Evolutionary conservation across 805 yeast species (phyloP).

Genomic region (Candida andamanensis): DNA sequence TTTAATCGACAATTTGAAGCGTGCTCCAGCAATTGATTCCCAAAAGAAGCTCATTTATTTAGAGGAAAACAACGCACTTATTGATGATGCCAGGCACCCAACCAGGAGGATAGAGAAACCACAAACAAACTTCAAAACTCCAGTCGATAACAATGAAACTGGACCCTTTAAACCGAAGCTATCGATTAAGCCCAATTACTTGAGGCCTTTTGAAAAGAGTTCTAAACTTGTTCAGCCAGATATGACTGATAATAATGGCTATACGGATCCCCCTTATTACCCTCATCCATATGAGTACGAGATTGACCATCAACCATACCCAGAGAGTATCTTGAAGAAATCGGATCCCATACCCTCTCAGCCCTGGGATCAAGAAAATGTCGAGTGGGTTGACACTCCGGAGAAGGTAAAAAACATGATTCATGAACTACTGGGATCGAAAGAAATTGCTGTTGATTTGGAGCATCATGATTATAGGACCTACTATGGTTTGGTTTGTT

Average conservation of each 20-base stretch:
- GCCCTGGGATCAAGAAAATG: constrained; percentile 61
- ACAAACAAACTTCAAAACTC: constrained; percentile 51
- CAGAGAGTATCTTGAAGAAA: constrained; percentile 42
- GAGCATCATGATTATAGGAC: constrained; percentile 94
- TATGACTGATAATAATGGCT: constrained; percentile 19
- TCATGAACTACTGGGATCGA: constrained; percentile 40
- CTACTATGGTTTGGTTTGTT: constrained; percentile 82
- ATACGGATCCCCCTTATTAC: constrained; percentile 53
- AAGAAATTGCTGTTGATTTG: constrained; percentile 84
- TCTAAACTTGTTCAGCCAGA: constrained; percentile 27
- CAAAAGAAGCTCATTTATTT: constrained; percentile 38
- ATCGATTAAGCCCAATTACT: constrained; percentile 65
- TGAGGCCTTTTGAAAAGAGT: constrained; percentile 52
- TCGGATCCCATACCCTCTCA: constrained; percentile 45
- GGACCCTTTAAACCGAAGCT: constrained; percentile 77
- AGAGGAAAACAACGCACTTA: constrained; percentile 35
- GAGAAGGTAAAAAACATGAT: constrained; percentile 53
- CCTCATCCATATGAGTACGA: constrained; percentile 79
- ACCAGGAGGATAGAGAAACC: constrained; percentile 54
- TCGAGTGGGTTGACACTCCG: constrained; percentile 67
- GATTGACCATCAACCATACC: constrained; percentile 66
- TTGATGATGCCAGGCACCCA: constrained; percentile 8
- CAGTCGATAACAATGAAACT: constrained; percentile 63
- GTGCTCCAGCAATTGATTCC: constrained; percentile 9
- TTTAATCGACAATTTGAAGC: constrained; percentile 46